Percentiles rank a stretch among this genome's conserved stretches.
These are phyloP conservation scores for Casuarina equisetifolia DNA, from an alignment of 306 rosid species.

Conservation along the genomic window DNA sequence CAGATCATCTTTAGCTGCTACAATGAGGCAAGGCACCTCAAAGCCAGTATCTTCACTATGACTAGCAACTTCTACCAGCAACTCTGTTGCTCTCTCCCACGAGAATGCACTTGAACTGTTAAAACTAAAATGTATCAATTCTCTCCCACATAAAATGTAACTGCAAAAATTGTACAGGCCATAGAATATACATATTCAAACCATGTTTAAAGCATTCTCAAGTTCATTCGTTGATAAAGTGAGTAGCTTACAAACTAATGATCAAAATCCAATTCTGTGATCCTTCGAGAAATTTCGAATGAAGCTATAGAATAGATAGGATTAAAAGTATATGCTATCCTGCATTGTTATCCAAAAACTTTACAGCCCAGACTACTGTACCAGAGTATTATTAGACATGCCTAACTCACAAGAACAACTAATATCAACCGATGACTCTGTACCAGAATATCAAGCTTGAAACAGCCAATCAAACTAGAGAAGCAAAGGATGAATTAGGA, in stretches of 20 bases:
- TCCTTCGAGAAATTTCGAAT: not conserved
- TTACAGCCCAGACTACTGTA: not conserved
- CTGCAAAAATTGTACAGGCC: not conserved
- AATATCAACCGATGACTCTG: not conserved
- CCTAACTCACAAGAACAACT: not conserved
- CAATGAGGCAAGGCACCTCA: conserved; percentile 98
- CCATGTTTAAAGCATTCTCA: conserved; percentile 1
- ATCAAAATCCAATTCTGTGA: not conserved
- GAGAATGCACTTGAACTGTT: conserved; percentile 81
- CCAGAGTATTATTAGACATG: not conserved
- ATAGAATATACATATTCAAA: not conserved
- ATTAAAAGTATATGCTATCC: not conserved
- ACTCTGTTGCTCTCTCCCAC: conserved; percentile 80
- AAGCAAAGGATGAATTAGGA: not conserved
- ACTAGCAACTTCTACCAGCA: conserved; percentile 81
- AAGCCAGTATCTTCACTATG: conserved; percentile 95
- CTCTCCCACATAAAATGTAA: conserved; percentile 9
- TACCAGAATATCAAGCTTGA: not conserved
- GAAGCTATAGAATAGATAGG: not conserved
- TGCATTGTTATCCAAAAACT: not conserved
- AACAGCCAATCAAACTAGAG: not conserved
- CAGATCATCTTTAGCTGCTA: conserved; percentile 92
- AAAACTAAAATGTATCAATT: conserved; percentile 28
- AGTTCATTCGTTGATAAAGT: not conserved
- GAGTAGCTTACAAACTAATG: not conserved